Conservation (phyloP, 2,329 filamentous ascomycete species). For the Trichothecium sympodiale region DNA sequence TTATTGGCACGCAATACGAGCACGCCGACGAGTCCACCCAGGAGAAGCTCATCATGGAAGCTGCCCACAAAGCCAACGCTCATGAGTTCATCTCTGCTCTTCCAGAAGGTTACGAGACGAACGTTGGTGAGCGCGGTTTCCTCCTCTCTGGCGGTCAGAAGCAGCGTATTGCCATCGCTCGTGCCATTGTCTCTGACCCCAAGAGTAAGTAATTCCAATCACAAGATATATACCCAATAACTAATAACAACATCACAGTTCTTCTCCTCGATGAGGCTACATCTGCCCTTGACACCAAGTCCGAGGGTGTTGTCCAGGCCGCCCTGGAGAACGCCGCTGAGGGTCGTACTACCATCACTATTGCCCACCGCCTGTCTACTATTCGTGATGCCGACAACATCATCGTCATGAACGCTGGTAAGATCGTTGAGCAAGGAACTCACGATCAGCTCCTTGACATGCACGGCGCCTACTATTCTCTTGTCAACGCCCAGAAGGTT, state of each 20-base stretch:
- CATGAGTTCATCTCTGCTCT: conserved; percentile 78
- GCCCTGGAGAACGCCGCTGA: conserved; percentile 77
- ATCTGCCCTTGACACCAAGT: conserved; percentile 85
- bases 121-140: conserved; percentile 92
- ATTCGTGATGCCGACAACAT: conserved; percentile 94
- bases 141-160: conserved; percentile 91
- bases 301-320: conserved; percentile 87
- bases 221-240: conserved; percentile 4
- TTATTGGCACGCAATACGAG: conserved; percentile 76
- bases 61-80: conserved; percentile 87
- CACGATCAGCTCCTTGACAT: conserved; percentile 65
- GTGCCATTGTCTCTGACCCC: conserved; percentile 81
- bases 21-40: conserved; percentile 36
- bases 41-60: conserved; percentile 64
- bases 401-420: conserved; percentile 76
- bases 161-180: conserved; percentile 89
- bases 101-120: conserved; percentile 83
- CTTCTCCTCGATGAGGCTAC: conserved; percentile 92
- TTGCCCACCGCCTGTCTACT: conserved; percentile 89
- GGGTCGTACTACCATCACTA: conserved; percentile 88
- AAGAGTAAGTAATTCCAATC: conserved; percentile 40
- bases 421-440: conserved; percentile 86
- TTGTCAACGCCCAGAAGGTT: conserved; percentile 70
- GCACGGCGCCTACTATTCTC: conserved; percentile 65
- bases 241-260: conserved; percentile 28